These are phyloP conservation scores for Saccharum officinarum DNA, from an alignment of 176 grass and related monocot species.

Conservation along the genomic window DNA sequence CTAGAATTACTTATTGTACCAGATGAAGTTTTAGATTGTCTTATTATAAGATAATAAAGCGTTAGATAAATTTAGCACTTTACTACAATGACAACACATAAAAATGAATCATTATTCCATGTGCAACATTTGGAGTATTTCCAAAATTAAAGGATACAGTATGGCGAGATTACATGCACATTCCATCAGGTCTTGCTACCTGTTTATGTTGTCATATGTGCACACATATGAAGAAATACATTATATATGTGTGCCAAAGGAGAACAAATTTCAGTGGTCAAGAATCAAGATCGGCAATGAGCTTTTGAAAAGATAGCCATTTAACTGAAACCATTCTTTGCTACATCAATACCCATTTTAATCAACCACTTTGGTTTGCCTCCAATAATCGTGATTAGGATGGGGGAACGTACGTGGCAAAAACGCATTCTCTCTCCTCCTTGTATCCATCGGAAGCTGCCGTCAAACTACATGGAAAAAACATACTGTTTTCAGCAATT, in stretches of 20 bases:
- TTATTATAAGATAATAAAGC: no score
- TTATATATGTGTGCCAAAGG: no score
- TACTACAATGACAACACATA: background rate
- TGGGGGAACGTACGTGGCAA: background rate
- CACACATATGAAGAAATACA: no score
- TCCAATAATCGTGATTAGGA: background rate
- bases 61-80: background rate
- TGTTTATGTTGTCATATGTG: no score
- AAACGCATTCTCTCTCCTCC: background rate
- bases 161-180: no score
- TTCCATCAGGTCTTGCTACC: no score
- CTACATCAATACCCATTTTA: background rate
- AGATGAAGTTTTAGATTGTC: background rate
- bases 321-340: constrained; percentile 35
- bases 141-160: no score
- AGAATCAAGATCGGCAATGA: background rate
- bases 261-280: background rate
- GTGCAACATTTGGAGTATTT: background rate
- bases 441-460: background rate
- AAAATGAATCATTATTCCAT: background rate
- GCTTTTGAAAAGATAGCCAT: constrained; percentile 20
- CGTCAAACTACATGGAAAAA: background rate
- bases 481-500: background rate
- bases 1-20: no score
- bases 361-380: background rate